Conservation (phyloP, 176 grass and related monocot genomes). For the Alopecurus myosuroides region DNA sequence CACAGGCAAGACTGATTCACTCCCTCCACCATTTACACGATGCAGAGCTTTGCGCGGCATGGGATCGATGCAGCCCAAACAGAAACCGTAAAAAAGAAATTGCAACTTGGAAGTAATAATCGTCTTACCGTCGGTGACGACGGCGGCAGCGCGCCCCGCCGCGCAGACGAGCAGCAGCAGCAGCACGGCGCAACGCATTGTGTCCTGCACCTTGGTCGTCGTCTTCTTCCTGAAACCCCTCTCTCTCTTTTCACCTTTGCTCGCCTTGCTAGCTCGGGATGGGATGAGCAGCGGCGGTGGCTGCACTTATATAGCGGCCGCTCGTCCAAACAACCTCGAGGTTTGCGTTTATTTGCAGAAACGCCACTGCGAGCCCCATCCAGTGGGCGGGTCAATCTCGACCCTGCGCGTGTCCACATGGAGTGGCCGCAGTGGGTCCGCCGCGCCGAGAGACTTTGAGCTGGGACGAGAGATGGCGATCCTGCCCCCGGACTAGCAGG, state of each 20-base stretch:
- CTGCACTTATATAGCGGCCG: not conserved
- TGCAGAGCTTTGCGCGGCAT: too few species aligned
- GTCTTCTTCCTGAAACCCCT: not conserved
- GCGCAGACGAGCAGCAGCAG: constrained; percentile 26
- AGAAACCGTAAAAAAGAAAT: too few species aligned
- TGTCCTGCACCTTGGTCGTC: not conserved
- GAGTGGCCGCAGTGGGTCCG: not conserved
- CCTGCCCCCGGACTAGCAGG: not conserved
- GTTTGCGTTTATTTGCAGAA: not conserved
- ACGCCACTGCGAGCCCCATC: not conserved
- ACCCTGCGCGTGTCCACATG: constrained; percentile 16
- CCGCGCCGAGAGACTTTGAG: not conserved
- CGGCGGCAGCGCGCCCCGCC: constrained; percentile 24
- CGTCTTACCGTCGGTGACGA: constrained; percentile 46
- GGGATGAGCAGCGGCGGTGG: not conserved
- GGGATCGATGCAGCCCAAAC: too few species aligned
- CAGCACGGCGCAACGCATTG: constrained; percentile 17
- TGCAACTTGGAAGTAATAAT: not conserved
- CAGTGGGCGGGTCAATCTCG: not conserved
- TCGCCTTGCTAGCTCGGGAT: not conserved
- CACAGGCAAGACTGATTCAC: too few species aligned
- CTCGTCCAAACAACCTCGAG: not conserved
- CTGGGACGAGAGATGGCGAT: not conserved
- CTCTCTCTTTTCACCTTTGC: too few species aligned
- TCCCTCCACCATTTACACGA: too few species aligned